Conservation (phyloP, 306 rosid species). For the Delonix regia region DNA sequence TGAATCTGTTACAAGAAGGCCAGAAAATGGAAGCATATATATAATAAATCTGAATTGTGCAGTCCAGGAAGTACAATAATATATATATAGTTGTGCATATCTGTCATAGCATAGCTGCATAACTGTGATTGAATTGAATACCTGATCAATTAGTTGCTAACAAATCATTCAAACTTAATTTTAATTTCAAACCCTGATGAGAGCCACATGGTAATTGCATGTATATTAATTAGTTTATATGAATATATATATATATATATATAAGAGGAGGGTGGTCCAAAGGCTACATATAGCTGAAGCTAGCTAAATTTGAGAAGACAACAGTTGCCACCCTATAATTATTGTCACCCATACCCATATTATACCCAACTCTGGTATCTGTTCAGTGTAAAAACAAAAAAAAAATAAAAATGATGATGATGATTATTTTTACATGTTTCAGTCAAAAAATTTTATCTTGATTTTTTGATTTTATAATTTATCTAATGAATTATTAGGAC, state of each 20-base stretch:
- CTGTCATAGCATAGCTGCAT: neutral
- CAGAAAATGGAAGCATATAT: neutral
- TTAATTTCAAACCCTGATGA: neutral
- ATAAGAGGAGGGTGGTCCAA: slow-evolving; percentile 42
- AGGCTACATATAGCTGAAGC: slow-evolving; percentile 40
- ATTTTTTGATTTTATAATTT: too few species aligned
- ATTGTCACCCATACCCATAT: slow-evolving; percentile 37
- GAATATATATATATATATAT: neutral
- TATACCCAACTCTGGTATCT: neutral
- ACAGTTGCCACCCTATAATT: slow-evolving; percentile 41
- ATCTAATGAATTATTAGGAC: too few species aligned
- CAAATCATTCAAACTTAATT: neutral
- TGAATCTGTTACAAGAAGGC: neutral
- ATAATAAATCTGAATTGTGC: neutral
- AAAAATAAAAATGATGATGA: too few species aligned
- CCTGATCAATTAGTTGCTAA: slow-evolving; percentile 1
- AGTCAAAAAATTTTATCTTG: too few species aligned
- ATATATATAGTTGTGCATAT: neutral
- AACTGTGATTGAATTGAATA: neutral
- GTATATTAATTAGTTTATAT: too few species aligned
- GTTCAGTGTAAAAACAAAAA: too few species aligned
- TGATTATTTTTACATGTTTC: too few species aligned
- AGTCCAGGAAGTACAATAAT: neutral
- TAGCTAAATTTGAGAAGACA: slow-evolving; percentile 51
- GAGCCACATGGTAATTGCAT: slow-evolving; percentile 24